phyloP scores from a whole-genome alignment of 306 rosid species.

The Sphenostylis stenocarpa region DNA sequence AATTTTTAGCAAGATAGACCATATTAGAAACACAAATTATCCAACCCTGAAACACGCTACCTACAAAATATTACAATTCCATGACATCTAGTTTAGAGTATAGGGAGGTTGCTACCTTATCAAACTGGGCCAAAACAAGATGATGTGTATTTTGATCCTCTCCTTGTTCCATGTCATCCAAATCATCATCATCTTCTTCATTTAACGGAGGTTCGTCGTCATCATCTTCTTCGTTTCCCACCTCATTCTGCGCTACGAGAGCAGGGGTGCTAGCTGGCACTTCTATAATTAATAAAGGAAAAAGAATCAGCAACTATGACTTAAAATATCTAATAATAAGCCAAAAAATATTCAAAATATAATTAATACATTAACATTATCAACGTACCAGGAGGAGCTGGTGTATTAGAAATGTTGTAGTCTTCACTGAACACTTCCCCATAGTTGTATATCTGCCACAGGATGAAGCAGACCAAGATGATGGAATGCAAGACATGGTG shows the following conservation, averaged over 20 bases:
- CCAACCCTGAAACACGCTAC: background rate
- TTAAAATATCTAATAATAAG: background rate
- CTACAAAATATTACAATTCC: background rate
- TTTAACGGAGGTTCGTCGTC: conserved; percentile 93
- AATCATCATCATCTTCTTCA: conserved; percentile 93
- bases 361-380: conserved; percentile 17
- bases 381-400: conserved; percentile 81
- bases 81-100: conserved; percentile 44
- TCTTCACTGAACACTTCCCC: conserved; percentile 82
- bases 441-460: conserved; percentile 81
- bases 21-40: background rate
- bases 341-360: conserved; percentile 26
- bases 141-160: conserved; percentile 84
- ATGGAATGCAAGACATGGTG: conserved; percentile 14
- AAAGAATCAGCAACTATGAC: background rate
- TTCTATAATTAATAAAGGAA: conserved; percentile 46
- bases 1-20: conserved; percentile 13
- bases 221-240: conserved; percentile 68
- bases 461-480: conserved; percentile 8
- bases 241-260: conserved; percentile 62
- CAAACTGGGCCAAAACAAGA: conserved; percentile 98
- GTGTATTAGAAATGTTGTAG: conserved; percentile 91
- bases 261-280: conserved; percentile 84
- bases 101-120: conserved; percentile 57
- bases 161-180: conserved; percentile 89